Evolutionary conservation across 2,329 filamentous ascomycete species (phyloP).

Genomic region (Exophiala dermatitidis): DNA sequence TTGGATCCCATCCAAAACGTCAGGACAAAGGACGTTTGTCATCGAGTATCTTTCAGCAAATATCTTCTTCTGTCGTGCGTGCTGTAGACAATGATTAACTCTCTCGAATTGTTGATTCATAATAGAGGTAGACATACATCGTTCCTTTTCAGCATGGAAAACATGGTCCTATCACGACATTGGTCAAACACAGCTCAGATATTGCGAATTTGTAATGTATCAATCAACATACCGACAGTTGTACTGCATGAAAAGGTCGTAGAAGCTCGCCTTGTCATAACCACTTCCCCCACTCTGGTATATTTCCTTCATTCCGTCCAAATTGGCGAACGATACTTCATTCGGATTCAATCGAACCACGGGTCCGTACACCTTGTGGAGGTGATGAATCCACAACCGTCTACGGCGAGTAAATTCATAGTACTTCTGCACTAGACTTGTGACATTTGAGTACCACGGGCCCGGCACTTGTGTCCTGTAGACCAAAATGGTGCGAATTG

Average conservation of each 20-base stretch:
- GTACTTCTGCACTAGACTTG: conserved; percentile 12
- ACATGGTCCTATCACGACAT: conserved; percentile 31
- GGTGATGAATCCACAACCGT: conserved; percentile 44
- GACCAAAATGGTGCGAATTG: too few relatives aligned
- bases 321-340: conserved; percentile 61
- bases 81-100: conserved; percentile 27
- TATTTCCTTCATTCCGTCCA: conserved; percentile 51
- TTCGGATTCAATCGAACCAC: conserved; percentile 57
- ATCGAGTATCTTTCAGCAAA: conserved; percentile 63
- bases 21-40: conserved; percentile 54
- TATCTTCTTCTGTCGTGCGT: conserved; percentile 56
- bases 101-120: too few relatives aligned
- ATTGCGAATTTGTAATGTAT: too few relatives aligned
- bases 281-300: conserved; percentile 42
- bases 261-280: conserved; percentile 35
- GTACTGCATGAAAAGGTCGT: conserved; percentile 32
- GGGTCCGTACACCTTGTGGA: conserved; percentile 52
- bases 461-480: conserved; percentile 5
- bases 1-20: conserved; percentile 51
- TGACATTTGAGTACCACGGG: conserved; percentile 9
- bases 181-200: too few relatives aligned
- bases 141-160: conserved; percentile 38
- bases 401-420: conserved; percentile 8
- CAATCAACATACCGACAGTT: conserved; percentile 16
- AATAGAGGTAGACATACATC: not conserved